These are phyloP conservation scores for Microbotryum violaceum DNA, from an alignment of 1,284 basidiomycete genomes.

Conservation along the genomic window DNA sequence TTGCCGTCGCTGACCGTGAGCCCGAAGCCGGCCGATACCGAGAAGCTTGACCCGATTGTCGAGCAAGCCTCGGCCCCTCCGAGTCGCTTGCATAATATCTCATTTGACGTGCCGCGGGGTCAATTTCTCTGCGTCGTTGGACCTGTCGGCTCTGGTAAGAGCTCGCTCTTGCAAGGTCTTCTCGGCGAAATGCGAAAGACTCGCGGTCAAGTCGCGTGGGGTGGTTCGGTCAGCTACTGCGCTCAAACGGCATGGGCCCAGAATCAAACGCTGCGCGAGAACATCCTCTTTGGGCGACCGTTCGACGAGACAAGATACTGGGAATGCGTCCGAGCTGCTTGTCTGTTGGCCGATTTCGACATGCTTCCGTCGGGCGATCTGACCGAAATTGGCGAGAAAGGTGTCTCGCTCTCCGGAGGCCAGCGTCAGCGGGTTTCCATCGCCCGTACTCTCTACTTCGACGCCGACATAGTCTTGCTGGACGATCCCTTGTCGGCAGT, in stretches of 20 bases:
- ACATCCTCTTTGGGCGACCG: conserved; percentile 44
- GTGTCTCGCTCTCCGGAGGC: conserved; percentile 48
- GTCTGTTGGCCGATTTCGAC: conserved; percentile 57
- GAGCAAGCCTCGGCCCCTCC: conserved; percentile 43
- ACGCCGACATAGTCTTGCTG: conserved; percentile 61
- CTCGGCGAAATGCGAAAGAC: conserved; percentile 62
- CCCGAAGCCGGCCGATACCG: conserved; percentile 8
- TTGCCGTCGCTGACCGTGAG: conserved; percentile 21
- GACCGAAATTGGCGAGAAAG: conserved; percentile 56
- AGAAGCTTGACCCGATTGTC: conserved; percentile 28
- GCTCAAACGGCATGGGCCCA: conserved; percentile 83
- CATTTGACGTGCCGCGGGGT: conserved; percentile 52
- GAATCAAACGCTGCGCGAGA: conserved; percentile 60
- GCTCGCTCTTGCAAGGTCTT: conserved; percentile 58
- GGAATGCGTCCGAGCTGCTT: conserved; percentile 34
- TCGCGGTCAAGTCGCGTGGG: conserved; percentile 46
- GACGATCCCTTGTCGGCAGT: conserved; percentile 69
- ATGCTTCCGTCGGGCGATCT: conserved; percentile 65
- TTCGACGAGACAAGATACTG: conserved; percentile 48
- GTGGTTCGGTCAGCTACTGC: conserved; percentile 57
- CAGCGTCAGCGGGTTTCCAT: conserved; percentile 57
- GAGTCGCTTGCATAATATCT: conserved; percentile 47
- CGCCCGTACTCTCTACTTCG: conserved; percentile 61
- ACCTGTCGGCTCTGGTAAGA: conserved; percentile 54
- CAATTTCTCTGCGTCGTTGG: conserved; percentile 57